phyloP scores from a whole-genome alignment of 306 rosid species.

The Sesbania bispinosa region DNA sequence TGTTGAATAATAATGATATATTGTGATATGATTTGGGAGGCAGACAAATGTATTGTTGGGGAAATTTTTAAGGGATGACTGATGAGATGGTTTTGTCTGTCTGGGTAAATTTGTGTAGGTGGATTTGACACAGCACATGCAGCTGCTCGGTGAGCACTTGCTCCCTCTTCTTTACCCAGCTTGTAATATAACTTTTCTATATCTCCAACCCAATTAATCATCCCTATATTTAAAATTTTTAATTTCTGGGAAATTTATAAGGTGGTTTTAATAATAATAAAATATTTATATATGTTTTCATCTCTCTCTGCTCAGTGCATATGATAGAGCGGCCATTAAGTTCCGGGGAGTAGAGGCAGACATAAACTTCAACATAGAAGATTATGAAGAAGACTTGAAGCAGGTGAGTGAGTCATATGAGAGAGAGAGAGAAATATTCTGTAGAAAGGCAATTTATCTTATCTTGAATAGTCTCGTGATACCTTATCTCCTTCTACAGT shows the following conservation, averaged over 20 bases:
- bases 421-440: not conserved
- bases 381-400: constrained; percentile 90
- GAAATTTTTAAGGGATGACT: constrained; percentile 12
- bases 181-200: constrained; percentile 20
- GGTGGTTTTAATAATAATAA: not conserved
- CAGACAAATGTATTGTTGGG: constrained; percentile 8
- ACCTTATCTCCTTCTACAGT: constrained; percentile 25
- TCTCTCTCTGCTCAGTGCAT: constrained; percentile 56
- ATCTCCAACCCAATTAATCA: not conserved
- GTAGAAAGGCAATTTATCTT: constrained; percentile 11
- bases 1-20: not conserved
- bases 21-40: constrained; percentile 15
- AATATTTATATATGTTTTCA: not conserved
- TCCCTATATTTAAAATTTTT: not conserved
- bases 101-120: constrained; percentile 59
- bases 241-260: not conserved
- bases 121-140: constrained; percentile 99
- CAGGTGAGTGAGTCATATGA: constrained; percentile 59
- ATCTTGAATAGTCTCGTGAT: constrained; percentile 26
- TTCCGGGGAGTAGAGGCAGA: constrained; percentile 97
- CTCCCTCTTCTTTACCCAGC: constrained; percentile 19
- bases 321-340: constrained; percentile 97
- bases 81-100: constrained; percentile 37
- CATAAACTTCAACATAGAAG: constrained; percentile 84
- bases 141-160: constrained; percentile 91